Evolutionary conservation across 192 early-diverging fungal genomes (phyloP), one percentile per base, ranked within the genome.

Genomic region (Coemansia javaensis): DNA sequence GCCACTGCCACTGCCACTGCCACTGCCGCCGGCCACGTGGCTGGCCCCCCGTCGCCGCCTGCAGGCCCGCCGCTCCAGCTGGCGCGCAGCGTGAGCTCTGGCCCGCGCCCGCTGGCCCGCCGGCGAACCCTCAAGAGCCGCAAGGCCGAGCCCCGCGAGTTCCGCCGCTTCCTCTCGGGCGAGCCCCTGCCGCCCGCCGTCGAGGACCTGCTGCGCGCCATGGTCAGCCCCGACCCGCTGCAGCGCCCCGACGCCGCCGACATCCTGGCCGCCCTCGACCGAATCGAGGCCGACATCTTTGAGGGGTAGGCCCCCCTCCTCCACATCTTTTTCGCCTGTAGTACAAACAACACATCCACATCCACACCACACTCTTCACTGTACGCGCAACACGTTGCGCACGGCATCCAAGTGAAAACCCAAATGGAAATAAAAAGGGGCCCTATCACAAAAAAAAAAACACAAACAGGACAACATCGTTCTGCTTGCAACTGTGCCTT

Each of bases 241-340:
- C 34, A 52, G 44, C 63, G 69, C 18, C 69, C 69, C n/a, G 69
- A 66, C 32, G 69, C 69, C 1, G 31, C 57, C 0, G 58, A 56
- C 28, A 54, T 73, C 14, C 57, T 73, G 50, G 40, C 49, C 24
- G 28, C 50, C 18, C 57, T 73, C 23, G 61, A 73, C 15, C 39
- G 44, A 21, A 62, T 73, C 15, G 69, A 73, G 42, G 47, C 58
- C 14, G 69, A 73, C 17, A 62, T 73, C 14, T 73, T 73, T 44
- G 69, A 73, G 24, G 49, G 57, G 1, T 67, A 39, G 34, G n/a
- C 13, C 28, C 1, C 20, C 32, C 2, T 12, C 4, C 13, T 32
- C 14, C 4, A n/a, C n/a, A n/a, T n/a, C n/a, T n/a, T n/a, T n/a
- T n/a, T n/a, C n/a, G n/a, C n/a, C n/a, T n/a, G n/a, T n/a, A n/a